These are phyloP conservation scores for Cairneyella variabilis DNA, from an alignment of 495 filamentous ascomycete genomes.

Conservation along the genomic window DNA sequence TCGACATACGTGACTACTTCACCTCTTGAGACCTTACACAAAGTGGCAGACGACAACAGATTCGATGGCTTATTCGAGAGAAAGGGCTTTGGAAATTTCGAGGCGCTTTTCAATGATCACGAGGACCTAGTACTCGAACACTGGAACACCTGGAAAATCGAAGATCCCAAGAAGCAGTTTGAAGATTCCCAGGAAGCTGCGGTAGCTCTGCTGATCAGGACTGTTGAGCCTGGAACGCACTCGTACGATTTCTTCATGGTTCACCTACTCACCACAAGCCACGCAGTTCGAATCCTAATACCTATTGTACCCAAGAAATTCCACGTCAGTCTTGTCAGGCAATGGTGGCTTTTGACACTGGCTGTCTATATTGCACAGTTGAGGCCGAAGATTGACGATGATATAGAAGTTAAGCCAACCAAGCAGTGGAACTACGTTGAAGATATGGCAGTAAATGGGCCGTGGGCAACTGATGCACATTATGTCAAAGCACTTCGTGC, in stretches of 20 bases:
- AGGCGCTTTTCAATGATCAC: slow-evolving; percentile 59
- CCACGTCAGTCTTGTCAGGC: slow-evolving; percentile 67
- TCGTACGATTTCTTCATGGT: slow-evolving; percentile 82
- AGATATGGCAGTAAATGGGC: slow-evolving; percentile 59
- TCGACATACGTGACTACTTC: slow-evolving; percentile 49
- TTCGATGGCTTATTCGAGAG: slow-evolving; percentile 59
- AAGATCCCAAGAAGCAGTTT: slow-evolving; percentile 64
- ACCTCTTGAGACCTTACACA: slow-evolving; percentile 61
- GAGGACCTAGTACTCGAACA: slow-evolving; percentile 73
- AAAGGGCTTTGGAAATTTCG: slow-evolving; percentile 60
- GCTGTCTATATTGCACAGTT: slow-evolving; percentile 72
- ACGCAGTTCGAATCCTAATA: slow-evolving; percentile 81
- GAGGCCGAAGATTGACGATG: slow-evolving; percentile 64
- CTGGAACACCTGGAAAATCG: slow-evolving; percentile 80
- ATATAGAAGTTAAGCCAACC: slow-evolving; percentile 57
- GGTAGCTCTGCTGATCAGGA: slow-evolving; percentile 63
- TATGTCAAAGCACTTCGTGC: slow-evolving; percentile 78
- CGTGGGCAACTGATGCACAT: slow-evolving; percentile 68
- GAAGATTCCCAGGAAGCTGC: slow-evolving; percentile 73
- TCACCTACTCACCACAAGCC: slow-evolving; percentile 76
- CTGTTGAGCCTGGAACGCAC: slow-evolving; percentile 52
- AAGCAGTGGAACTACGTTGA: slow-evolving; percentile 75
- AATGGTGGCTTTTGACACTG: slow-evolving; percentile 86
- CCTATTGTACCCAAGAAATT: slow-evolving; percentile 71
- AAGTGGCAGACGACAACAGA: slow-evolving; percentile 47